These are phyloP conservation scores for Populus deltoides DNA, from an alignment of 345 rosid species.

Conservation along the genomic window DNA sequence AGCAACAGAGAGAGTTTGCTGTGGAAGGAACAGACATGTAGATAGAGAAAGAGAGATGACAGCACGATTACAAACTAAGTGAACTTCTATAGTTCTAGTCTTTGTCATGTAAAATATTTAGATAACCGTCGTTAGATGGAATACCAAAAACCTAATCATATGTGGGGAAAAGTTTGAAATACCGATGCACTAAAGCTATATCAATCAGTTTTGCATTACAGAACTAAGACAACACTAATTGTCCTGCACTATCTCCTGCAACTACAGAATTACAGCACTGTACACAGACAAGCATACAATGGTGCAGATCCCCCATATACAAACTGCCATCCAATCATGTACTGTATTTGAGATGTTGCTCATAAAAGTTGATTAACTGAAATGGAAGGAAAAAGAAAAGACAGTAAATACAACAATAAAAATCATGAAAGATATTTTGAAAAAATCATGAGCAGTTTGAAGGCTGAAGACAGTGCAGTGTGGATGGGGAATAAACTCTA, in stretches of 20 bases:
- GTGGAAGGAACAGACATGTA: background rate
- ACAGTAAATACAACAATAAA: background rate
- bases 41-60: background rate
- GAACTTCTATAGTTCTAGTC: conserved; percentile 7
- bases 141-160: conserved; percentile 12
- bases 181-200: conserved; percentile 9
- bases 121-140: background rate
- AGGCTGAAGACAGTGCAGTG: background rate
- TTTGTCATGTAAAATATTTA: conserved; percentile 4
- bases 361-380: conserved; percentile 87
- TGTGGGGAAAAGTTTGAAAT: conserved; percentile 4
- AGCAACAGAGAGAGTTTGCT: background rate
- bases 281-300: conserved; percentile 16
- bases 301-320: background rate
- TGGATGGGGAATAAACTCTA: background rate
- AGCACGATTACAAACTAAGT: background rate
- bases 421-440: background rate
- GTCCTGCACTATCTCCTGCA: conserved; percentile 19
- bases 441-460: background rate
- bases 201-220: background rate
- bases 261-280: conserved; percentile 18
- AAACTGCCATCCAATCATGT: conserved; percentile 6
- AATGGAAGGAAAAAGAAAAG: background rate
- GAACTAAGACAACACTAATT: background rate
- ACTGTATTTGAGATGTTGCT: conserved; percentile 85